phyloP scores from a whole-genome alignment of 2,329 filamentous ascomycete genomes.

The Plectosphaerella cucumerina region DNA sequence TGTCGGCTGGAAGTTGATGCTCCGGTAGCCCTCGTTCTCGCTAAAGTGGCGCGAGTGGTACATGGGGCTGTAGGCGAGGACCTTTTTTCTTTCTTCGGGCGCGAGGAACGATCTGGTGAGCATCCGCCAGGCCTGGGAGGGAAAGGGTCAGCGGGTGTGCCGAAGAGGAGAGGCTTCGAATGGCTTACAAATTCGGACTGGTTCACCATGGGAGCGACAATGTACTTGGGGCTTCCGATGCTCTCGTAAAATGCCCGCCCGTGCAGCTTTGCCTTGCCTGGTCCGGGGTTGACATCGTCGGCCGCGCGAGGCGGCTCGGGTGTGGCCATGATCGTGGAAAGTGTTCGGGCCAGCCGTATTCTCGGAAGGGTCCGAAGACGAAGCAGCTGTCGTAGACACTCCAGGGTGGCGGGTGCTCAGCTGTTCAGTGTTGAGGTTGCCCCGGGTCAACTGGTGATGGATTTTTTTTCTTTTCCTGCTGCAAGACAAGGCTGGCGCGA shows the following conservation, averaged over 20 bases:
- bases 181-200: conserved; percentile 88
- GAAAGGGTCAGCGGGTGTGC: not conserved
- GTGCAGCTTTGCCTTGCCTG: conserved; percentile 54
- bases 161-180: not conserved
- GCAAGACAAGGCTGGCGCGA: no score
- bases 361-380: conserved; percentile 6
- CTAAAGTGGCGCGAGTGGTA: conserved; percentile 86
- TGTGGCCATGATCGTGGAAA: conserved; percentile 19
- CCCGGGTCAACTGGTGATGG: no score
- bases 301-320: conserved; percentile 18
- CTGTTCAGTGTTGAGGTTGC: no score
- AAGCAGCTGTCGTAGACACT: conserved; percentile 6
- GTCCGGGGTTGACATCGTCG: conserved; percentile 4
- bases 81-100: conserved; percentile 53
- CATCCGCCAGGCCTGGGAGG: conserved; percentile 82
- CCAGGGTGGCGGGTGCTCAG: conserved; percentile 5
- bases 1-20: conserved; percentile 74
- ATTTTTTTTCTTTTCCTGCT: no score
- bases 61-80: conserved; percentile 95
- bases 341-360: conserved; percentile 10
- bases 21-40: conserved; percentile 71
- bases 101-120: conserved; percentile 90
- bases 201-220: conserved; percentile 97
- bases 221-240: conserved; percentile 83
- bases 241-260: conserved; percentile 93